Conservation (phyloP, 768 basidiomycete species). For the Omphalotus guepiniiformis region DNA sequence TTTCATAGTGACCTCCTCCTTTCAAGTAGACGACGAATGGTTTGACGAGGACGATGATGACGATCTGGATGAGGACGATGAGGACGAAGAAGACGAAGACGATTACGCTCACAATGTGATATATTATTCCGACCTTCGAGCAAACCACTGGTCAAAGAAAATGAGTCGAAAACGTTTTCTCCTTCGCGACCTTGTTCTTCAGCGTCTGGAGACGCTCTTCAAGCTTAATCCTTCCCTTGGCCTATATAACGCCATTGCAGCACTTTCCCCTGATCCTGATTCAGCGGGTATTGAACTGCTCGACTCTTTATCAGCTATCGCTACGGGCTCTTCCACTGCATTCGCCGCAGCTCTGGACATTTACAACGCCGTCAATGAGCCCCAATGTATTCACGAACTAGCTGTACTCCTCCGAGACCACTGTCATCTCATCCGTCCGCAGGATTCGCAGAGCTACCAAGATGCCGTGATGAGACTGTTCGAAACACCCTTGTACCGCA, state of each 20-base stretch:
- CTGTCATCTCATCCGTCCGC: constrained; percentile 38
- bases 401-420: constrained; percentile 27
- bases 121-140: constrained; percentile 23
- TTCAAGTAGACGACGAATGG: constrained; percentile 1
- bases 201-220: constrained; percentile 31
- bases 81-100: constrained; percentile 11
- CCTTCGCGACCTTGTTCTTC: constrained; percentile 29
- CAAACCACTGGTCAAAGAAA: constrained; percentile 33
- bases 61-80: neutral
- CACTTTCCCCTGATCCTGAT: constrained; percentile 18
- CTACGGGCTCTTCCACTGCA: constrained; percentile 29
- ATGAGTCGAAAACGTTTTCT: constrained; percentile 31
- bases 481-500: neutral
- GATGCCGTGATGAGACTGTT: constrained; percentile 26
- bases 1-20: neutral
- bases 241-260: constrained; percentile 27
- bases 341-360: constrained; percentile 38
- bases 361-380: constrained; percentile 24
- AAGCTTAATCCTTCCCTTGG: constrained; percentile 25
- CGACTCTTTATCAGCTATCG: constrained; percentile 22
- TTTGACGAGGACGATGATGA: neutral
- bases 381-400: constrained; percentile 25
- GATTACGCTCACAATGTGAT: constrained; percentile 18
- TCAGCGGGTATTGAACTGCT: constrained; percentile 16
- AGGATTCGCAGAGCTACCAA: constrained; percentile 33